Evolutionary conservation across 164 flowering plant species (phyloP).

Genomic region (Buxus sempervirens): DNA sequence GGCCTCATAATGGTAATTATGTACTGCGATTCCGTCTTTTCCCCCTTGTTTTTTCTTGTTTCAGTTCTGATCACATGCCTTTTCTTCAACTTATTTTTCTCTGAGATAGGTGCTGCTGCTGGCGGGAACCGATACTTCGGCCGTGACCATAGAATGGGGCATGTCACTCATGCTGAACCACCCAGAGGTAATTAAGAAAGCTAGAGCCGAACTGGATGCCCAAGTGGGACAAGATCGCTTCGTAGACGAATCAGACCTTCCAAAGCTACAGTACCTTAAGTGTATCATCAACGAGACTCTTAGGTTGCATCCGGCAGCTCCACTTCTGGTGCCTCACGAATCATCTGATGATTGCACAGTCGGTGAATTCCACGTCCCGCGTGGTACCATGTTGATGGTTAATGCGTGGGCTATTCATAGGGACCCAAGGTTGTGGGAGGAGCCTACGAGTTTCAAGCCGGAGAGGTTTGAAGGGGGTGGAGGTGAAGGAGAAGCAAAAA

Average conservation of each 20-base stretch:
- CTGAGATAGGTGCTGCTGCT: not conserved
- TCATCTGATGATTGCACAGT: constrained; percentile 23
- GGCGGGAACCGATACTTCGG: constrained; percentile 31
- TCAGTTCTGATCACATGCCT: not conserved
- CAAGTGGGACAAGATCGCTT: constrained; percentile 15
- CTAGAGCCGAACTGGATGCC: constrained; percentile 16
- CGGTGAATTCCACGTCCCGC: constrained; percentile 20
- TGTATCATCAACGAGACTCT: constrained; percentile 20
- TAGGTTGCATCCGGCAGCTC: constrained; percentile 25
- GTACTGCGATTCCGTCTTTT: not conserved
- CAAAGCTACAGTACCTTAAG: constrained; percentile 23
- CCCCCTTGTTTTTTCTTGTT: not conserved
- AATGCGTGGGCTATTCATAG: constrained; percentile 33
- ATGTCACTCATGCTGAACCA: constrained; percentile 30
- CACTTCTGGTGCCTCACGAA: constrained; percentile 26
- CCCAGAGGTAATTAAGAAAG: constrained; percentile 22
- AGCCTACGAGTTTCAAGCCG: constrained; percentile 27
- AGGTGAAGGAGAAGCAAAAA: constrained; percentile 3
- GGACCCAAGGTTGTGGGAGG: constrained; percentile 28
- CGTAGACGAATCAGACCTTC: constrained; percentile 18
- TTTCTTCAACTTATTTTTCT: not conserved
- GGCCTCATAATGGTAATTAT: not conserved
- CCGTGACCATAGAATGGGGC: constrained; percentile 34
- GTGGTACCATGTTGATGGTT: constrained; percentile 26
- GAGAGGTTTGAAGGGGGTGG: constrained; percentile 25